Conservation (phyloP, 2,329 filamentous ascomycete genomes). For the Capronia epimyces region DNA sequence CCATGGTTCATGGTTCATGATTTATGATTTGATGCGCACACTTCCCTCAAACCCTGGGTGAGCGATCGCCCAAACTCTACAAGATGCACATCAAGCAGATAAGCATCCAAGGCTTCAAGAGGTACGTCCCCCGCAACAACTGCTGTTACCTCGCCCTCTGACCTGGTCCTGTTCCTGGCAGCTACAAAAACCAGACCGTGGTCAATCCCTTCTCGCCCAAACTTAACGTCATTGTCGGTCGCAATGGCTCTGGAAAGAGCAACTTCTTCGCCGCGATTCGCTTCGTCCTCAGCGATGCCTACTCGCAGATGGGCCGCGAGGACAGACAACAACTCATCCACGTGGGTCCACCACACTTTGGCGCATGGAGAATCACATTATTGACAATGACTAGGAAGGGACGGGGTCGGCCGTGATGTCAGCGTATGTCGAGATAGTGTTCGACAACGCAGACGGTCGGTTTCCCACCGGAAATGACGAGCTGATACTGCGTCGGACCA, state of each 20-base stretch:
- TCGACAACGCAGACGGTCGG: conserved; percentile 93
- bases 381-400: conserved; percentile 60
- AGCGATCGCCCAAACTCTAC: conserved; percentile 17
- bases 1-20: too few species aligned
- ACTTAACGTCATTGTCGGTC: conserved; percentile 96
- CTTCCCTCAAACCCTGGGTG: not conserved
- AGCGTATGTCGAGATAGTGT: conserved; percentile 98
- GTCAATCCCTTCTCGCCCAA: conserved; percentile 97
- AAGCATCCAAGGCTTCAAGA: conserved; percentile 99
- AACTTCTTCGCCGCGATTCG: conserved; percentile 99
- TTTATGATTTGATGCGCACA: not conserved
- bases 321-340: conserved; percentile 95
- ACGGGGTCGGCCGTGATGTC: conserved; percentile 97
- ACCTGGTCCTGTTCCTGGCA: conserved; percentile 42
- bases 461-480: conserved; percentile 92
- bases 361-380: not conserved
- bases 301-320: conserved; percentile 90
- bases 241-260: conserved; percentile 98
- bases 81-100: conserved; percentile 99
- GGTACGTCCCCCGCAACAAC: conserved; percentile 49
- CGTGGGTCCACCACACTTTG: conserved; percentile 40
- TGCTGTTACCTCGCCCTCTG: conserved; percentile 9
- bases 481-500: conserved; percentile 83
- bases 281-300: conserved; percentile 96
- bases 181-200: conserved; percentile 99